These are phyloP conservation scores for Tetraselmis chui DNA, from an alignment of 139 green algal genomes.

Conservation along the genomic window DNA sequence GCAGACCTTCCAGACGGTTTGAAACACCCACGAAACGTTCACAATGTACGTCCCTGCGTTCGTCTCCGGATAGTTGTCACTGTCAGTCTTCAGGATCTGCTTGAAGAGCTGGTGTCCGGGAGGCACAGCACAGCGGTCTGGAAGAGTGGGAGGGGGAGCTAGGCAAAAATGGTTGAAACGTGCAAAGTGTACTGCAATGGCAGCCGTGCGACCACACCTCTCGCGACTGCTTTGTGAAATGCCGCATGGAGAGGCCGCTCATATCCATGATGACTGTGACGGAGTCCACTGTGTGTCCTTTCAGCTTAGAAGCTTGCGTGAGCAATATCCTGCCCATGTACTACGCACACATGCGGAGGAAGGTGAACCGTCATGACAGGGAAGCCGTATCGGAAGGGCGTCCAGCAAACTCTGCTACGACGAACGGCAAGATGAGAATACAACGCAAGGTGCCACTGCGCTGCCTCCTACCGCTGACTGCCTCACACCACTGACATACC, in stretches of 20 bases:
- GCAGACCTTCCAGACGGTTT: not conserved
- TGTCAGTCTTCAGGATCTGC: conserved; percentile 1
- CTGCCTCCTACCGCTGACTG: too few species aligned
- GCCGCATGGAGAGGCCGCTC: not conserved
- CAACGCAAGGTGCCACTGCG: too few species aligned
- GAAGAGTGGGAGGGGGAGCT: not conserved
- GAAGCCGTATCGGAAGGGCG: too few species aligned
- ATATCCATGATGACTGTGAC: not conserved
- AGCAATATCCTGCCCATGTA: conserved; percentile 3
- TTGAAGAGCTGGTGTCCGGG: not conserved
- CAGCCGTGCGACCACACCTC: not conserved
- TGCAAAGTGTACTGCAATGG: not conserved
- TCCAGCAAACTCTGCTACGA: too few species aligned
- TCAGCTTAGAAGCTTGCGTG: not conserved
- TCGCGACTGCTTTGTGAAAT: conserved; percentile 4
- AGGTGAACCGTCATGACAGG: too few species aligned
- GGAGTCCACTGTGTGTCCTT: not conserved
- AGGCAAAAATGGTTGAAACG: too few species aligned
- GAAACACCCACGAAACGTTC: conserved; percentile 2
- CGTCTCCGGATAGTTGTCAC: conserved; percentile 5
- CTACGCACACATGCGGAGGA: too few species aligned
- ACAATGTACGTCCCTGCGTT: conserved; percentile 3
- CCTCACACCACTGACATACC: not conserved
- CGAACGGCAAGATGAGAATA: too few species aligned
- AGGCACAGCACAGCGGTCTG: too few species aligned